A percentile compares a stretch with the other conserved stretches of the same genome.
These are phyloP conservation scores for Rhizophagus prolifer DNA, from an alignment of 192 early-diverging fungal genomes.

Conservation along the genomic window DNA sequence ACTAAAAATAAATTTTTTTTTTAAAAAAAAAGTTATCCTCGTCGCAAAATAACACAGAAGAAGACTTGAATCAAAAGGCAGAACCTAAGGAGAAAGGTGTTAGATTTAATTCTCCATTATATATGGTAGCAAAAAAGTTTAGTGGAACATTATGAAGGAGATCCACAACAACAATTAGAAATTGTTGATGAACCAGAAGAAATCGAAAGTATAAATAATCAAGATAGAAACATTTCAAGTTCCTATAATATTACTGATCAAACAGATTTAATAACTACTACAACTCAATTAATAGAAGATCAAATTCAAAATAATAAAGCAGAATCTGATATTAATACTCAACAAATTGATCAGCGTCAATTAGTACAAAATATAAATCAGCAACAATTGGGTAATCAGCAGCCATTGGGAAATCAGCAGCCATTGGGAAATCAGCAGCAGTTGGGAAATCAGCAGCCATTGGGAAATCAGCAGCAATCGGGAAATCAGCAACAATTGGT, in stretches of 20 bases:
- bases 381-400: no score
- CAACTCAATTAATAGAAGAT: neutral
- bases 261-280: neutral
- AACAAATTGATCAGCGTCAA: no score
- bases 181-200: slow-evolving; percentile 36
- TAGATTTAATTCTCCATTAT: slow-evolving; percentile 16
- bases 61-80: slow-evolving; percentile 16
- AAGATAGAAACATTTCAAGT: neutral
- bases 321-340: neutral
- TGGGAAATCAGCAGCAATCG: no score
- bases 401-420: no score
- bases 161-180: slow-evolving; percentile 34
- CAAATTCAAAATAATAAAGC: neutral
- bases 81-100: slow-evolving; percentile 12
- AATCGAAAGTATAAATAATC: slow-evolving; percentile 5
- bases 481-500: no score
- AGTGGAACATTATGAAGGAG: slow-evolving; percentile 44
- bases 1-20: neutral
- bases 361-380: neutral
- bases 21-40: slow-evolving; percentile 20
- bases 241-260: neutral
- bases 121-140: slow-evolving; percentile 35
- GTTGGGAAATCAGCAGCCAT: no score
- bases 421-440: no score
- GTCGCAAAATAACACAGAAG: slow-evolving; percentile 11